These are phyloP conservation scores for Beauveria sp. DNA, from an alignment of 2,329 filamentous ascomycete species.

Conservation along the genomic window DNA sequence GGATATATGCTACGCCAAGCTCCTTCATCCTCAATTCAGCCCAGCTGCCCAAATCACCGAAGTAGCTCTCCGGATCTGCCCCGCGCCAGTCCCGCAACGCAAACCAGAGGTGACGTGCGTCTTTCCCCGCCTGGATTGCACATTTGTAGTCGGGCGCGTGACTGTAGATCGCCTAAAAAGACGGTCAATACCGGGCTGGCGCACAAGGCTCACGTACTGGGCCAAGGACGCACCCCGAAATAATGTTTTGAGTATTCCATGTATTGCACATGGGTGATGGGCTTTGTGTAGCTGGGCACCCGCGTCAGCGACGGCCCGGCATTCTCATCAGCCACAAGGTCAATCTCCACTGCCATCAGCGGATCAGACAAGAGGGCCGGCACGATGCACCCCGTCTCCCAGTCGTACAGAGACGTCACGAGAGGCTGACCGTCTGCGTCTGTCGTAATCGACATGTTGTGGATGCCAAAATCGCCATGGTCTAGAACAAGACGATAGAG, in stretches of 20 bases:
- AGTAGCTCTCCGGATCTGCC: not conserved
- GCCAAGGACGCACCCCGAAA: conserved; percentile 16
- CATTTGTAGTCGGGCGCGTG: conserved; percentile 16
- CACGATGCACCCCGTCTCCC: conserved; percentile 23
- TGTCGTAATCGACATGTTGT: conserved; percentile 22
- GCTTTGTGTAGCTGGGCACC: conserved; percentile 13
- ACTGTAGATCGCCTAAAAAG: conserved; percentile 13
- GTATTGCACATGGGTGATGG: conserved; percentile 15
- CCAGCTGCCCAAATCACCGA: not conserved
- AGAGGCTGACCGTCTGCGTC: conserved; percentile 14
- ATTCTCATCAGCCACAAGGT: conserved; percentile 15
- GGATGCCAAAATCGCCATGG: conserved; percentile 26
- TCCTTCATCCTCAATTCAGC: conserved; percentile 2
- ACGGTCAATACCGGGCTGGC: not conserved
- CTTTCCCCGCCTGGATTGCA: conserved; percentile 19
- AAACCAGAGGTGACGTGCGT: conserved; percentile 23
- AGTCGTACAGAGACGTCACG: conserved; percentile 24
- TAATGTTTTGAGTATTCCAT: conserved; percentile 18
- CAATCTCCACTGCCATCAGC: conserved; percentile 15
- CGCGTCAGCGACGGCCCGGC: conserved; percentile 18
- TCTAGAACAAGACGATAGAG: conserved; percentile 26
- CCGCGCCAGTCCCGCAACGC: conserved; percentile 13
- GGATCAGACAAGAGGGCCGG: conserved; percentile 23
- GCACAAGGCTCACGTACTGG: too few relatives aligned
- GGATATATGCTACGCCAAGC: too few relatives aligned